These are phyloP conservation scores for Aspergillus jensenii DNA, from an alignment of 2,329 filamentous ascomycete genomes.

Conservation along the genomic window DNA sequence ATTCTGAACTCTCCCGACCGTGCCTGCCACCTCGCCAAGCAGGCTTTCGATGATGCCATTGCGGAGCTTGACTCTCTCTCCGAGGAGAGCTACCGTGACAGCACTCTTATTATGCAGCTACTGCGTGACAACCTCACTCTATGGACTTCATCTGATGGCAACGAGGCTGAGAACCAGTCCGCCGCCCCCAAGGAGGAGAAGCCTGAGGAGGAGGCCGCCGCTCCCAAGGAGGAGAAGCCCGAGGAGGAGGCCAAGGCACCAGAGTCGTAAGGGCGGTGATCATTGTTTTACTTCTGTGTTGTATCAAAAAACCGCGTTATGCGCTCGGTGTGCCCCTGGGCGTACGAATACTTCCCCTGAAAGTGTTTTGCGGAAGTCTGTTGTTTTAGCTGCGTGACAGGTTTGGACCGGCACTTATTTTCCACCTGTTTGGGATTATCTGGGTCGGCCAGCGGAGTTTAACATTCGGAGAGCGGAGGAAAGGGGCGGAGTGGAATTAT, in stretches of 20 bases:
- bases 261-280: conserved; percentile 33
- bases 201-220: conserved; percentile 39
- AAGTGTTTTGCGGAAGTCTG: conserved; percentile 35
- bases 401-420: conserved; percentile 37
- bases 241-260: conserved; percentile 36
- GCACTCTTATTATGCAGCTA: conserved; percentile 98
- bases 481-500: conserved; percentile 39
- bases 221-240: conserved; percentile 42
- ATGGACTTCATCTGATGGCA: conserved; percentile 92
- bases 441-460: conserved; percentile 45
- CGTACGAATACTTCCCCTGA: conserved; percentile 34
- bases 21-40: conserved; percentile 97
- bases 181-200: conserved; percentile 44
- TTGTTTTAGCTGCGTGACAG: conserved; percentile 38
- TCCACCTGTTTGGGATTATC: conserved; percentile 36
- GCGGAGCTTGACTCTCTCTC: conserved; percentile 97
- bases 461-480: conserved; percentile 43
- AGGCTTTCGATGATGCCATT: conserved; percentile 98
- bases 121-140: conserved; percentile 97
- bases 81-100: conserved; percentile 98
- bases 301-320: conserved; percentile 26
- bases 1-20: conserved; percentile 97
- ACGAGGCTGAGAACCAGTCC: conserved; percentile 55
- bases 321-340: conserved; percentile 29
- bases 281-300: conserved; percentile 23